Conservation (phyloP, 2,329 filamentous ascomycete genomes). For the Trichoderma citrinoviride region DNA sequence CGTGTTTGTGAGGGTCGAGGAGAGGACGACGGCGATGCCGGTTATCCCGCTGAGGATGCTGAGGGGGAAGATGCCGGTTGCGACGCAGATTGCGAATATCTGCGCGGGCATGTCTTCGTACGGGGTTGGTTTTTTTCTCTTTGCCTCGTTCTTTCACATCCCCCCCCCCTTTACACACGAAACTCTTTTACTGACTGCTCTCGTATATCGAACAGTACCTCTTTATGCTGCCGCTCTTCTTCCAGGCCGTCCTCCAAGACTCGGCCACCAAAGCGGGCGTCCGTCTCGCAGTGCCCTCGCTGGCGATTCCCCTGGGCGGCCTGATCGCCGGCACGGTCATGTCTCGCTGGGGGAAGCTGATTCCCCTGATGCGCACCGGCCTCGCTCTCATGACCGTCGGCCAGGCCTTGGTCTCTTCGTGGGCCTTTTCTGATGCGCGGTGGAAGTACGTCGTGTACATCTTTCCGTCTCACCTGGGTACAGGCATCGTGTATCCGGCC, state of each 20-base stretch:
- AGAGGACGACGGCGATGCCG: slow-evolving; percentile 49
- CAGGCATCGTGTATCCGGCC: slow-evolving; percentile 57
- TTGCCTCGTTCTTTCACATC: too few species aligned
- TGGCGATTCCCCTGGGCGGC: slow-evolving; percentile 57
- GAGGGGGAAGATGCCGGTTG: slow-evolving; percentile 51
- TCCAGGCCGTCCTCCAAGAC: slow-evolving; percentile 64
- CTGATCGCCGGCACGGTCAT: slow-evolving; percentile 58
- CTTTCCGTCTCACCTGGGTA: slow-evolving; percentile 57
- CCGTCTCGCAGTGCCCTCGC: slow-evolving; percentile 60
- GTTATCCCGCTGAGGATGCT: slow-evolving; percentile 58
- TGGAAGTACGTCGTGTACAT: slow-evolving; percentile 58
- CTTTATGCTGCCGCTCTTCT: slow-evolving; percentile 69
- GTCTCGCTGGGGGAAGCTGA: slow-evolving; percentile 53
- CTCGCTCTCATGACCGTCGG: slow-evolving; percentile 52
- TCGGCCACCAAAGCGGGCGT: slow-evolving; percentile 63
- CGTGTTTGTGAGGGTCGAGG: slow-evolving; percentile 49
- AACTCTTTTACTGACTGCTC: slow-evolving; percentile 18
- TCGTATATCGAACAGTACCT: slow-evolving; percentile 48
- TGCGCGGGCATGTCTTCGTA: slow-evolving; percentile 61
- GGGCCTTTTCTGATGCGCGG: slow-evolving; percentile 48
- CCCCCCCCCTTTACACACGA: too few species aligned
- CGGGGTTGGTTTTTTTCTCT: slow-evolving; percentile 45
- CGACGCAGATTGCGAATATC: slow-evolving; percentile 57
- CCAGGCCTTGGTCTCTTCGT: slow-evolving; percentile 49
- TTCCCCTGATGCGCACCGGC: slow-evolving; percentile 51